These are phyloP conservation scores for Macrophomina tecta DNA, from an alignment of 2,329 filamentous ascomycete species.

Conservation along the genomic window DNA sequence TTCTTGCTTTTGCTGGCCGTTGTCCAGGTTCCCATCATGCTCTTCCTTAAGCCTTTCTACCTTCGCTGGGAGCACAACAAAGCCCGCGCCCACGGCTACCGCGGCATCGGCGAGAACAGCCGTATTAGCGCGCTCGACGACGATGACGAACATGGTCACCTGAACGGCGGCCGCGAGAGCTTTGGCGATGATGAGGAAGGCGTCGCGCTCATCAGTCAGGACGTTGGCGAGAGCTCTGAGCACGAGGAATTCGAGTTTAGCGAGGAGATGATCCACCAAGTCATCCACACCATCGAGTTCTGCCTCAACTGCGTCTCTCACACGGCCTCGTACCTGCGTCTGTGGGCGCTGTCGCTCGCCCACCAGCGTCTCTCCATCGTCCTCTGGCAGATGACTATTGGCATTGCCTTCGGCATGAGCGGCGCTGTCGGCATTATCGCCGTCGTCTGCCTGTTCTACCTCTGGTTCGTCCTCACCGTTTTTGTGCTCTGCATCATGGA, in stretches of 20 bases:
- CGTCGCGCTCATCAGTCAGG: conserved; percentile 86
- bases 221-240: conserved; percentile 73
- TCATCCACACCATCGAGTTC: conserved; percentile 99
- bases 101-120: conserved; percentile 87
- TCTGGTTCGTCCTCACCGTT: conserved; percentile 88
- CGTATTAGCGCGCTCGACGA: conserved; percentile 89
- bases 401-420: conserved; percentile 70
- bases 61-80: conserved; percentile 92
- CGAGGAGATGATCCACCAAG: conserved; percentile 97
- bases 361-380: conserved; percentile 98
- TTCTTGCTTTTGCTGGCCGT: conserved; percentile 82
- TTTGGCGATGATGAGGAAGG: conserved; percentile 79
- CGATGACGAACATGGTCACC: conserved; percentile 69
- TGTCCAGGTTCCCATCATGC: conserved; percentile 83
- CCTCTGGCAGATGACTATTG: conserved; percentile 95
- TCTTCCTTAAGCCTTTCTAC: conserved; percentile 96
- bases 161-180: conserved; percentile 68
- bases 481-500: conserved; percentile 91
- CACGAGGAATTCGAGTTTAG: conserved; percentile 98
- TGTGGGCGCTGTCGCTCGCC: conserved; percentile 95
- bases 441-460: conserved; percentile 80
- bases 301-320: conserved; percentile 99
- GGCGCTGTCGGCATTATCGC: conserved; percentile 76
- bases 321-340: conserved; percentile 96
- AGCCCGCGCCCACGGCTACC: conserved; percentile 86